Evolutionary conservation across 352 stramenopile genomes (phyloP).

Genomic region (Phytophthora parvispora): DNA sequence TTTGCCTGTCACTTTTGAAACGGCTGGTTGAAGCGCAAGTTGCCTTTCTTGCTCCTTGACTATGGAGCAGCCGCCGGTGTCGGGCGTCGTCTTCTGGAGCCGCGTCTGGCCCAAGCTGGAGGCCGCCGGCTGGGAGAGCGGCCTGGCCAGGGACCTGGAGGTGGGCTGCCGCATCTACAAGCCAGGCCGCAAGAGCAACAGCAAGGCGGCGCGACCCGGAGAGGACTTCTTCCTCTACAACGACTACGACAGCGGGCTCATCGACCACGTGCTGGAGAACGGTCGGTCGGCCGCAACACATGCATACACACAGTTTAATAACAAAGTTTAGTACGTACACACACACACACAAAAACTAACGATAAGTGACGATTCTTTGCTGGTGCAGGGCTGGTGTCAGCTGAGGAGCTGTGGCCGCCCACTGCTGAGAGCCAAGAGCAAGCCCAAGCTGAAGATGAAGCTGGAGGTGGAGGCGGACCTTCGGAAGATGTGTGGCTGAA

Average conservation of each 20-base stretch:
- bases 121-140: background rate
- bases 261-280: background rate
- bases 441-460: background rate
- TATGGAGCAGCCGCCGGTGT: background rate
- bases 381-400: background rate
- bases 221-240: background rate
- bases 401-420: background rate
- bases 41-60: background rate
- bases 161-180: background rate
- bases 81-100: background rate
- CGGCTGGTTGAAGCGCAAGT: background rate
- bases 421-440: background rate
- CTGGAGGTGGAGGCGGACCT: too few relatives aligned
- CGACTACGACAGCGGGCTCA: background rate
- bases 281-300: too few relatives aligned
- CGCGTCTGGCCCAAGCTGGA: background rate
- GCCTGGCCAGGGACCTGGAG: background rate
- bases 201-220: background rate
- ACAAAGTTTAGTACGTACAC: too few relatives aligned
- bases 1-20: background rate
- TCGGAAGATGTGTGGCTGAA: too few relatives aligned
- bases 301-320: too few relatives aligned
- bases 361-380: background rate
- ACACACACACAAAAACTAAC: too few relatives aligned
- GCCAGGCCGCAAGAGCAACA: background rate